These are phyloP conservation scores for Penicillium goetzii DNA, from an alignment of 495 filamentous ascomycete genomes.

Conservation along the genomic window DNA sequence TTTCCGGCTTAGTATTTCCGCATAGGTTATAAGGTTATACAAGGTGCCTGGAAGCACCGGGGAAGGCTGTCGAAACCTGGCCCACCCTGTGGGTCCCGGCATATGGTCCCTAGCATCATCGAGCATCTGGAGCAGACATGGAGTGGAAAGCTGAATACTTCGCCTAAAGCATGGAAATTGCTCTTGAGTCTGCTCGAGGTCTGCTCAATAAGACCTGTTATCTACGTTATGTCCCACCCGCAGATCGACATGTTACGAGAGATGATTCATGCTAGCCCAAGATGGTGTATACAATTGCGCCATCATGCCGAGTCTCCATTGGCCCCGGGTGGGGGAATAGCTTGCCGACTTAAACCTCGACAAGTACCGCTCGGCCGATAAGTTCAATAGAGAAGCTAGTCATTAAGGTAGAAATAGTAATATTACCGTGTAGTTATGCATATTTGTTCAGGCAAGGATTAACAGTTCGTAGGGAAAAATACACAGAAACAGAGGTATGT, in stretches of 20 bases:
- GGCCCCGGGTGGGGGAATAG: constrained; percentile 30
- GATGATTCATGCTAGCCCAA: constrained; percentile 6
- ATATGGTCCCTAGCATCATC: background rate
- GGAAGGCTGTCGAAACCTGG: constrained; percentile 5
- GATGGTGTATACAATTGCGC: constrained; percentile 26
- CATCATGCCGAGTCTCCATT: constrained; percentile 40
- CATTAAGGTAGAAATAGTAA: background rate
- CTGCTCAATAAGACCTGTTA: background rate
- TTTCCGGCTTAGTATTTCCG: background rate
- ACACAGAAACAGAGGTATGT: background rate
- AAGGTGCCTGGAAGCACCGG: background rate
- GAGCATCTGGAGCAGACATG: background rate
- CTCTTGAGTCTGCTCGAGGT: background rate
- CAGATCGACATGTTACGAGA: constrained; percentile 3
- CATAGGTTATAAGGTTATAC: background rate
- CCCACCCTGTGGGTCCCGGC: constrained; percentile 11
- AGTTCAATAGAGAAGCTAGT: constrained; percentile 1
- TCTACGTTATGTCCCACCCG: background rate
- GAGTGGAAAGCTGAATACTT: background rate
- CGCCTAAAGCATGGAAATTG: background rate
- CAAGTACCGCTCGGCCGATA: constrained; percentile 37
- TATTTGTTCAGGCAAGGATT: background rate
- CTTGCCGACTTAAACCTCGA: constrained; percentile 33
- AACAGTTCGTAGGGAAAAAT: background rate
- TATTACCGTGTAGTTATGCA: background rate